Evolutionary conservation across 108 stramenopile genomes (phyloP), one percentile per base, ranked within the genome.

Genomic region (Asterionellopsis glacialis): DNA sequence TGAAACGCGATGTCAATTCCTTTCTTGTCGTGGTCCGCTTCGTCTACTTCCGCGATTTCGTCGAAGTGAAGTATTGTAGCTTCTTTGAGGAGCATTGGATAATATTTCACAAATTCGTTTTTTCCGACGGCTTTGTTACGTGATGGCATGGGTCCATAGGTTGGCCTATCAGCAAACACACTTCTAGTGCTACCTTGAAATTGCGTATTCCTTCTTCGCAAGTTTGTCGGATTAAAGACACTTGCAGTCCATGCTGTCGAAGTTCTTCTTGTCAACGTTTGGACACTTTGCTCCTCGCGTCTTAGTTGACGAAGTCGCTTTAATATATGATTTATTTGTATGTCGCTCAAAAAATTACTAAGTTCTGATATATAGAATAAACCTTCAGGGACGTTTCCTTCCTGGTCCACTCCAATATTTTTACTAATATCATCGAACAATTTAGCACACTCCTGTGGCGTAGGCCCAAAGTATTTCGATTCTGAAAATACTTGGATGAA

Each of bases 1-100:
- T 74, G 40, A 64, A 82, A 82, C 1, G 51, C 33, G 13, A 82
- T 51, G 49, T 82, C 76, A 38, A 82, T 43, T 10, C 80, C 75
- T 18, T 49, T 21, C 22, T 52, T 27, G 28, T 55, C 14, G n/a
- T 16, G 39, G 25, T 64, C 53, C 13, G 11, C 2, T 33, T 33
- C 7, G 33, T 33, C 33, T 33, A n/a, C 9, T 57, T 27, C 54
- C 47, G 5, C 0, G 54, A 41, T 19, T 51, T 47, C 23, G 13
- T 21, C 33, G 5, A 33, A 33, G 7, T 33, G 33, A 57, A 63
- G 69, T 9, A 81, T 58, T 7, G 33, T 33, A 33, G 33, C 33
- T 13, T 77, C 52, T 26, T 50, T 25, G n/a, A 81, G 52, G 3
- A 73, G 53, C 12, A 41, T 9, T 14, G 80, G 72, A 56, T 76